Base-by-base conservation (phyloP, 225 moss, liverwort and hornwort genomes). In the Straminergon stramineum region DNA sequence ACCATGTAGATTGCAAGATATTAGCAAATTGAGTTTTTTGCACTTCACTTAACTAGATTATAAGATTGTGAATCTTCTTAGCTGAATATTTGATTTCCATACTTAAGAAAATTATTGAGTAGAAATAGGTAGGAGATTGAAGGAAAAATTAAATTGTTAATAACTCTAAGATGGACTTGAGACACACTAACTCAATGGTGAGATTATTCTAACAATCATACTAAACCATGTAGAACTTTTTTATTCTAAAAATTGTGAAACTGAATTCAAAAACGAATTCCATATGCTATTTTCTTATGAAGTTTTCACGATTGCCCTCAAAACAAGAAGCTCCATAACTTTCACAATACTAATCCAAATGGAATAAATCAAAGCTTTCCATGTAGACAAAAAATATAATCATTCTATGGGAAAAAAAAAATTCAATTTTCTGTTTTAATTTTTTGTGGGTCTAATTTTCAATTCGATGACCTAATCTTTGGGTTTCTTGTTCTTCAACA, bases 401-500 rank as follows among this genome's bases (percentile, higher is more conserved):
- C 6, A n/a, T n/a, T n/a, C n/a, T 16, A 43, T 15, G 27, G n/a
- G n/a, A n/a, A 43, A 0, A 43, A 27, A 5, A 2, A 27, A 15
- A 24, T 0, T 41, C 24, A 24, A 24, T 4, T 23, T 23, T 69
- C 2, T 7, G 1, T 26, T 15, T 43, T 16, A 3, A 24, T 0
- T 9, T 73, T 43, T 73, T 43, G 71, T 73, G 5, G 17, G 1
- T 27, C 43, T 28, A 17, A 8, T 43, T n/a, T 43, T 43, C 43
- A 27, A 73, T 5, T 4, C 1, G 2, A 1, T 0, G 0, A 24
- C 24, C 21, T 39, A 4, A 70, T 13, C 0, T 24, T 70, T 24
- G 8, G 39, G 48, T 48, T 48, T 48, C 48, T 48, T 48, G 48
- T 48, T 48, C 48, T 48, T 48, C 8, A 48, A 48, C 48, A 55